phyloP scores from a whole-genome alignment of 2,329 filamentous ascomycete genomes.

The Xylaria sp. region DNA sequence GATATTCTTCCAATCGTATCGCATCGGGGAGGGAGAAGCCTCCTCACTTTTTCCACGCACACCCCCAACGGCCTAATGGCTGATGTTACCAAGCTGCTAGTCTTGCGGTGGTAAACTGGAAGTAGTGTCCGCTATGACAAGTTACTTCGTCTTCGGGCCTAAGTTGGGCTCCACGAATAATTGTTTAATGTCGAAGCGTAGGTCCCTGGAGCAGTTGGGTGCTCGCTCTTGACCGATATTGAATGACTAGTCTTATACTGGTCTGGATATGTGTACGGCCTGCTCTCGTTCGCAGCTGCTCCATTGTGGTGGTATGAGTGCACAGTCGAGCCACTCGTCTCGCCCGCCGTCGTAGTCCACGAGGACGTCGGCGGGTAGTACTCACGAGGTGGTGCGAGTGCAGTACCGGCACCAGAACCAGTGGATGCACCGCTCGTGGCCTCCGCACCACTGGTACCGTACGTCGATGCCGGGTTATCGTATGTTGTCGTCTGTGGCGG shows the following conservation, averaged over 20 bases:
- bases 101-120: constrained; percentile 7
- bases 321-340: constrained; percentile 54
- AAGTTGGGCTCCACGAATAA: constrained; percentile 68
- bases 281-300: constrained; percentile 54
- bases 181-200: constrained; percentile 64
- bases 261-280: constrained; percentile 62
- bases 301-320: constrained; percentile 55
- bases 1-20: constrained; percentile 21
- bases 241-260: constrained; percentile 57
- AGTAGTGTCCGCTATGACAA: constrained; percentile 3
- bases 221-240: constrained; percentile 50
- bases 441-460: constrained; percentile 38
- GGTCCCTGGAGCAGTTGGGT: constrained; percentile 53
- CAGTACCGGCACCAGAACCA: constrained; percentile 18
- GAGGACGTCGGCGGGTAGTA: constrained; percentile 64
- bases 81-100: constrained; percentile 4
- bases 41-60: constrained; percentile 12
- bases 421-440: constrained; percentile 24
- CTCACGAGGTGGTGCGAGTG: constrained; percentile 56
- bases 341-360: constrained; percentile 63
- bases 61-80: background rate
- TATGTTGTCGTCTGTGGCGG: constrained; percentile 48
- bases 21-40: constrained; percentile 20
- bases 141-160: constrained; percentile 9
- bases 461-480: constrained; percentile 35